Percentiles rank a stretch among this genome's conserved stretches.
Evolutionary conservation across 1,284 basidiomycete species (phyloP).

Genomic region (Phellinidium pouzarii): DNA sequence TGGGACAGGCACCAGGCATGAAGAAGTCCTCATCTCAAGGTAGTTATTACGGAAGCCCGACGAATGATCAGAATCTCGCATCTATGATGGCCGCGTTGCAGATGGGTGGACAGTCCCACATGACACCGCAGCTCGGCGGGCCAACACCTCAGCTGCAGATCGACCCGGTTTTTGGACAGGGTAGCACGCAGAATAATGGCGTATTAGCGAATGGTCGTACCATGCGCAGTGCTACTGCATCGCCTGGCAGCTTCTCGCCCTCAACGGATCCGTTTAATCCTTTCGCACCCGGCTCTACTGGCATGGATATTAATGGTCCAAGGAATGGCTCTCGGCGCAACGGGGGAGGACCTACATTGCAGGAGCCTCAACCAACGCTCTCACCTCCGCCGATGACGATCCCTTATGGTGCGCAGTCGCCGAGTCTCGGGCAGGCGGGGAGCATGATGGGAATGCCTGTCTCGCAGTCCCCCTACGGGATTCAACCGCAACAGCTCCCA

Average conservation of each 20-base stretch:
- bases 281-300: slow-evolving; percentile 59
- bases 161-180: slow-evolving; percentile 49
- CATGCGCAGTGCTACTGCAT: slow-evolving; percentile 12
- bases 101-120: slow-evolving; percentile 70
- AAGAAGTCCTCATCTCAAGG: slow-evolving; percentile 49
- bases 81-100: slow-evolving; percentile 85
- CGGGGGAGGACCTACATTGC: slow-evolving; percentile 21
- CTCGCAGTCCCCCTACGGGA: slow-evolving; percentile 49
- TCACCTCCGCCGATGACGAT: slow-evolving; percentile 37
- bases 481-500: slow-evolving; percentile 54
- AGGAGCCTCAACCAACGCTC: slow-evolving; percentile 27
- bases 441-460: slow-evolving; percentile 50
- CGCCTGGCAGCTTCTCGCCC: slow-evolving; percentile 48
- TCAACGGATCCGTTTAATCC: slow-evolving; percentile 69
- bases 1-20: slow-evolving; percentile 55
- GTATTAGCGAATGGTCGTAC: slow-evolving; percentile 36
- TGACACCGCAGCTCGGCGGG: slow-evolving; percentile 53
- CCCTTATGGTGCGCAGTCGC: slow-evolving; percentile 55
- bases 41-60: slow-evolving; percentile 51
- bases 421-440: slow-evolving; percentile 48
- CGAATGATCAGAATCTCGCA: slow-evolving; percentile 73
- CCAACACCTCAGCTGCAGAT: slow-evolving; percentile 60
- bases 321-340: slow-evolving; percentile 46
- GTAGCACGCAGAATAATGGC: slow-evolving; percentile 32
- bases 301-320: slow-evolving; percentile 43